phyloP scores from a whole-genome alignment of 306 rosid species.

The Alnus glutinosa region DNA sequence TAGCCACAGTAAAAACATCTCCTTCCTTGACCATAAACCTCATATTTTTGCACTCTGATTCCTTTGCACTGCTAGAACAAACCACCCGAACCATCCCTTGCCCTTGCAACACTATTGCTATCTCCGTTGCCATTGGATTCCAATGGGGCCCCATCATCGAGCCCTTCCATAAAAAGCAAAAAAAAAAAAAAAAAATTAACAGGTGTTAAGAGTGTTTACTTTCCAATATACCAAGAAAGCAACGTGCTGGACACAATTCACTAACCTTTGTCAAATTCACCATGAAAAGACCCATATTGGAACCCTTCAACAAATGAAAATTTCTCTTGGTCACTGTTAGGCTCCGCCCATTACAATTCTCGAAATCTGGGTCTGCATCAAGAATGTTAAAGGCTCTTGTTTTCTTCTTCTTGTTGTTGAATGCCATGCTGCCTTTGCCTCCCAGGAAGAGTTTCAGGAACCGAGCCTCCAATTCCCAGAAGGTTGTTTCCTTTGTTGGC shows the following conservation, averaged over 20 bases:
- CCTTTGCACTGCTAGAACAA: conserved; percentile 45
- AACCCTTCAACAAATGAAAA: conserved; percentile 34
- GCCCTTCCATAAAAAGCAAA: conserved; percentile 37
- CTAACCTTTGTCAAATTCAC: conserved; percentile 75
- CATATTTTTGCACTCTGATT: conserved; percentile 44
- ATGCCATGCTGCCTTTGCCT: not conserved
- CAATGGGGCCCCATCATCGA: conserved; percentile 97
- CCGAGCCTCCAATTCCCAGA: conserved; percentile 50
- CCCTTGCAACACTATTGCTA: conserved; percentile 59
- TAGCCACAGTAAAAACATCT: conserved; percentile 70
- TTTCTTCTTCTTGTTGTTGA: conserved; percentile 42
- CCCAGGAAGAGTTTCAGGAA: conserved; percentile 37
- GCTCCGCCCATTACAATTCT: conserved; percentile 71
- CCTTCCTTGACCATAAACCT: conserved; percentile 71
- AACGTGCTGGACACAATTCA: not conserved
- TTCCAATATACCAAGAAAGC: not conserved
- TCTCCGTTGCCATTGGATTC: conserved; percentile 79
- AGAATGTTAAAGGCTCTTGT: conserved; percentile 46
- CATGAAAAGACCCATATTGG: conserved; percentile 65
- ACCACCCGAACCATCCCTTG: conserved; percentile 71
- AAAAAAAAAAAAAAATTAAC: not conserved
- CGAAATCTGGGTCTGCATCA: conserved; percentile 56
- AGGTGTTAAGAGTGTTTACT: not conserved
- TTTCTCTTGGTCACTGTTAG: conserved; percentile 54
- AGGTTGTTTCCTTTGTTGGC: conserved; percentile 27